phyloP scores from a whole-genome alignment of 1,284 basidiomycete genomes.

The Caloboletus firmus region DNA sequence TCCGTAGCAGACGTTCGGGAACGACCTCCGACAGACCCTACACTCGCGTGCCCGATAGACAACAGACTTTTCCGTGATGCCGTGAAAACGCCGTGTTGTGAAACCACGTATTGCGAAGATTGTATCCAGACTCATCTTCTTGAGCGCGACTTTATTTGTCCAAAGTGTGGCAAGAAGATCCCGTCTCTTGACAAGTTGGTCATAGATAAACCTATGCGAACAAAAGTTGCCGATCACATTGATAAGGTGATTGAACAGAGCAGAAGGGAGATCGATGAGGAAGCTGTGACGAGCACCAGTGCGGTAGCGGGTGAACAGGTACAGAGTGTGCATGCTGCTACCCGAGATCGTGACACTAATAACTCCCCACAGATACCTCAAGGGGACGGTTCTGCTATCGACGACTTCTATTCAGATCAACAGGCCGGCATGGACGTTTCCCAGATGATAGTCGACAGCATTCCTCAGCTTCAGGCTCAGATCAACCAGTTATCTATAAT shows the following conservation, averaged over 20 bases:
- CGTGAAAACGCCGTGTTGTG: conserved; percentile 89
- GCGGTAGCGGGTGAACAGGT: conserved; percentile 28
- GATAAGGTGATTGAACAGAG: conserved; percentile 82
- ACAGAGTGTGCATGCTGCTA: not conserved
- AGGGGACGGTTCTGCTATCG: conserved; percentile 41
- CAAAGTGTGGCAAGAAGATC: conserved; percentile 83
- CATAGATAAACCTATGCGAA: conserved; percentile 76
- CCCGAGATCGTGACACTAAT: conserved; percentile 6
- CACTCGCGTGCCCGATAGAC: conserved; percentile 85
- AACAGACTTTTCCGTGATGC: conserved; percentile 87
- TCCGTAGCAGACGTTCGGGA: conserved; percentile 86
- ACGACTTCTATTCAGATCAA: conserved; percentile 66
- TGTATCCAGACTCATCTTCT: conserved; percentile 90
- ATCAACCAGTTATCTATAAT: conserved; percentile 71
- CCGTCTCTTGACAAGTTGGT: conserved; percentile 81
- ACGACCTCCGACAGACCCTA: conserved; percentile 72
- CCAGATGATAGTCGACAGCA: conserved; percentile 68
- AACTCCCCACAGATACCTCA: conserved; percentile 19
- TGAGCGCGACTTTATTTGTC: conserved; percentile 91
- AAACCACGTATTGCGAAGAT: conserved; percentile 89
- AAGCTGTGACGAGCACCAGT: conserved; percentile 31
- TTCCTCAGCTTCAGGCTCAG: conserved; percentile 77
- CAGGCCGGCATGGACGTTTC: conserved; percentile 65
- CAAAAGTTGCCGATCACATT: conserved; percentile 78
- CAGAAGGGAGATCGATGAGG: conserved; percentile 63